These are phyloP conservation scores for Aspergillus quadricinctus DNA, from an alignment of 2,329 filamentous ascomycete genomes.

Conservation along the genomic window DNA sequence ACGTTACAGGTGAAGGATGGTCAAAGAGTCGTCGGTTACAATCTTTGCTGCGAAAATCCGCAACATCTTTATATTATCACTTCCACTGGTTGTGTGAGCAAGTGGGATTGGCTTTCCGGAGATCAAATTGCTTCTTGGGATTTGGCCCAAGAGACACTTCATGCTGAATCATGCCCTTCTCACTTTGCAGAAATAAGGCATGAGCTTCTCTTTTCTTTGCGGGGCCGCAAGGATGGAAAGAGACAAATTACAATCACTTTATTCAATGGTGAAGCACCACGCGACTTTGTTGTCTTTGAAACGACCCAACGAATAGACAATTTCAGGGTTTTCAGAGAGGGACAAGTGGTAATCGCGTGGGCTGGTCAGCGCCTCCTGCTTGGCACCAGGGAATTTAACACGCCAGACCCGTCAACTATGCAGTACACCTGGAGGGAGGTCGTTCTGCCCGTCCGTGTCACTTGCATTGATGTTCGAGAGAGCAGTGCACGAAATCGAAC, in stretches of 20 bases:
- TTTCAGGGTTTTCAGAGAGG: conserved; percentile 27
- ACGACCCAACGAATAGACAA: conserved; percentile 25
- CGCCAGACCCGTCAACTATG: conserved; percentile 30
- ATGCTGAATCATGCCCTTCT: conserved; percentile 20
- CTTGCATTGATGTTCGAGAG: conserved; percentile 60
- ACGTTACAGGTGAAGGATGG: conserved; percentile 57
- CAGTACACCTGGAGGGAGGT: conserved; percentile 54
- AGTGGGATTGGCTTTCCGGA: conserved; percentile 57
- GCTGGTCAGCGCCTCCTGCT: conserved; percentile 52
- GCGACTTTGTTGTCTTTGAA: conserved; percentile 25
- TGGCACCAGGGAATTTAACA: conserved; percentile 46
- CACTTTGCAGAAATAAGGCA: conserved; percentile 18
- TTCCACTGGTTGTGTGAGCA: conserved; percentile 46
- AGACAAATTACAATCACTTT: conserved; percentile 28
- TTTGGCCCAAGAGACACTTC: conserved; percentile 33
- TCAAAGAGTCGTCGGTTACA: conserved; percentile 48
- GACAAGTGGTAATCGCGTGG: conserved; percentile 36
- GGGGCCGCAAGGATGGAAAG: conserved; percentile 34
- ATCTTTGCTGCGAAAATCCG: conserved; percentile 48
- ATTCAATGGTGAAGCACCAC: conserved; percentile 17
- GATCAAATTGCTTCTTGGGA: conserved; percentile 43
- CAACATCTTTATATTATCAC: conserved; percentile 53
- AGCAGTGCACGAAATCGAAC: conserved; percentile 23
- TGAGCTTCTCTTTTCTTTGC: conserved; percentile 39
- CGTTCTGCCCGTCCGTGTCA: conserved; percentile 57